These are phyloP conservation scores for Trichoderma koningii DNA, from an alignment of 2,329 filamentous ascomycete genomes.

Conservation along the genomic window DNA sequence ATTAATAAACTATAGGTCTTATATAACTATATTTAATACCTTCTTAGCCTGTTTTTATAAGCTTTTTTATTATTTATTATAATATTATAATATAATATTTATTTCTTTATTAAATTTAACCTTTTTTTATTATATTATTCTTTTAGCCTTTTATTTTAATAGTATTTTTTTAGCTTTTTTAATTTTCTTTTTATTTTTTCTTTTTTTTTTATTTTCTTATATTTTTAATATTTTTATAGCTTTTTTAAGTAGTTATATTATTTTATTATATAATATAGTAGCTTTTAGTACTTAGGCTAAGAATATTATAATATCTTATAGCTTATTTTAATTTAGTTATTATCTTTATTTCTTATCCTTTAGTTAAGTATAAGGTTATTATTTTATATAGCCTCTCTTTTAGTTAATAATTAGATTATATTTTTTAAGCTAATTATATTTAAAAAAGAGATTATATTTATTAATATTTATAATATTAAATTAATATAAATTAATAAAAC, in stretches of 20 bases:
- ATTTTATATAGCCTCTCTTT: not conserved
- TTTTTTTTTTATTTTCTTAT: too few species aligned
- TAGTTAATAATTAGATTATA: not conserved
- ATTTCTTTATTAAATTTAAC: too few species aligned
- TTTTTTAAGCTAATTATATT: not conserved
- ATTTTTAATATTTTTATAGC: too few species aligned
- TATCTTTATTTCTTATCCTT: not conserved
- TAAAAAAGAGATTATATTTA: not conserved
- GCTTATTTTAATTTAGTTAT: not conserved
- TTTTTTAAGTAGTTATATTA: too few species aligned
- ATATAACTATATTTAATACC: not conserved
- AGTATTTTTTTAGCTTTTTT: too few species aligned
- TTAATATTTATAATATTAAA: not conserved
- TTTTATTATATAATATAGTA: too few species aligned
- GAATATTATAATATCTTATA: too few species aligned
- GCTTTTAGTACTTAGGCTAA: not conserved
- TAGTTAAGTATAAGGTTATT: not conserved
- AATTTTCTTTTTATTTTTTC: too few species aligned
- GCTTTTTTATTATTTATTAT: not conserved
- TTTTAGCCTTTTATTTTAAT: too few species aligned
- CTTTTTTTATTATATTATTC: not conserved
- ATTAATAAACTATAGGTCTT: not conserved
- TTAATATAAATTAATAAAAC: not conserved
- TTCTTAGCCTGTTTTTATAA: not conserved
- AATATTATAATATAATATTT: not conserved